Conservation (phyloP, 2,329 filamentous ascomycete species). For the Colletotrichum lupini region DNA sequence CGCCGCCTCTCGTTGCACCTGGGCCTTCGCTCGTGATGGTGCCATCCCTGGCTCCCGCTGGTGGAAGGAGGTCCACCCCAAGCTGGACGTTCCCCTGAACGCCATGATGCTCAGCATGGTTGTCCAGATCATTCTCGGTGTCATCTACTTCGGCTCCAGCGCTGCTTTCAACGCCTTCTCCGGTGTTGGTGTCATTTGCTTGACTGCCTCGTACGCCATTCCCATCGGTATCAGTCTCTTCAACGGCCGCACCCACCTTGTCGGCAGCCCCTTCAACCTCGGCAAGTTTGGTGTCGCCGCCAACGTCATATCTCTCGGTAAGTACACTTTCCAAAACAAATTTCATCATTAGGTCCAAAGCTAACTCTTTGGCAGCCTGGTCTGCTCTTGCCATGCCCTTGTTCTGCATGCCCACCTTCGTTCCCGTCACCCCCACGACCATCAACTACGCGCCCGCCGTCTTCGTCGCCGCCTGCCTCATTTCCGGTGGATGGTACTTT, state of each 20-base stretch:
- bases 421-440: slow-evolving; percentile 67
- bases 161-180: slow-evolving; percentile 81
- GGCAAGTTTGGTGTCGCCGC: slow-evolving; percentile 69
- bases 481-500: slow-evolving; percentile 75
- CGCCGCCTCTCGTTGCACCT: slow-evolving; percentile 73
- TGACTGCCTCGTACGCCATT: slow-evolving; percentile 75
- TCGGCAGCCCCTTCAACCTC: slow-evolving; percentile 68
- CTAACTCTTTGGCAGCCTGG: slow-evolving; percentile 64
- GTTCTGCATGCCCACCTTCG: slow-evolving; percentile 76
- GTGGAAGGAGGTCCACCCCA: slow-evolving; percentile 72
- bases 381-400: slow-evolving; percentile 75
- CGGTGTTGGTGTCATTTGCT: slow-evolving; percentile 75
- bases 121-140: slow-evolving; percentile 70
- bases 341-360: slow-evolving; percentile 15
- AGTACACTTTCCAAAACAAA: slow-evolving; percentile 40
- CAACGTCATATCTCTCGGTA: slow-evolving; percentile 75
- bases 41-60: slow-evolving; percentile 71
- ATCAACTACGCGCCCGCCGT: slow-evolving; percentile 83
- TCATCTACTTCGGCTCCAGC: slow-evolving; percentile 76
- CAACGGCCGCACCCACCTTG: slow-evolving; percentile 69
- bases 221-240: slow-evolving; percentile 74
- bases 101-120: slow-evolving; percentile 79
- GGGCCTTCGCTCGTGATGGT: slow-evolving; percentile 77
- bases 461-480: slow-evolving; percentile 72
- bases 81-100: slow-evolving; percentile 74